These are phyloP conservation scores for Kodamaea alishanica DNA, from an alignment of 1,139 yeast species.

Conservation along the genomic window DNA sequence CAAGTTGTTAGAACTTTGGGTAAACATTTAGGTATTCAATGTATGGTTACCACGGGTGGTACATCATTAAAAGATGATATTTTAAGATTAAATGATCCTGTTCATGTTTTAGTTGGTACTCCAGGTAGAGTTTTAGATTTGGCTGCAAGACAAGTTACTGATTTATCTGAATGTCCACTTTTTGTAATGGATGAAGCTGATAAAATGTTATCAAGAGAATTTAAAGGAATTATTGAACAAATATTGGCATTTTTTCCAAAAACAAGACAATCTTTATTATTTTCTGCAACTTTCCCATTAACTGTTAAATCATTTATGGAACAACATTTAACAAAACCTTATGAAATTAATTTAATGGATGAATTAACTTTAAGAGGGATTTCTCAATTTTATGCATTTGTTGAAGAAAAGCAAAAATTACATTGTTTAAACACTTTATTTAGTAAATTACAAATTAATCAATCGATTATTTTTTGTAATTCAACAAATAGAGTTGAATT, in stretches of 20 bases:
- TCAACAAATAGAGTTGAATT: slow-evolving; percentile 95
- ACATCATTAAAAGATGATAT: slow-evolving; percentile 93
- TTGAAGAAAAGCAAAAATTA: slow-evolving; percentile 91
- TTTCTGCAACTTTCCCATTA: slow-evolving; percentile 94
- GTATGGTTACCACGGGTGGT: slow-evolving; percentile 99
- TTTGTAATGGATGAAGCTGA: slow-evolving; percentile 99
- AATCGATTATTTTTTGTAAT: slow-evolving; percentile 93
- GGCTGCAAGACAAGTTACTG: slow-evolving; percentile 84
- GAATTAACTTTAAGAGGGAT: slow-evolving; percentile 94
- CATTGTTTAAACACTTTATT: slow-evolving; percentile 94
- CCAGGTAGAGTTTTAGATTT: slow-evolving; percentile 96
- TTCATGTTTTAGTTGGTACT: slow-evolving; percentile 87
- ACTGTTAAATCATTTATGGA: slow-evolving; percentile 93
- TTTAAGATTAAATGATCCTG: slow-evolving; percentile 86
- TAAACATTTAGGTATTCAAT: slow-evolving; percentile 85
- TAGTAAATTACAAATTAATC: slow-evolving; percentile 91
- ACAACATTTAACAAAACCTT: slow-evolving; percentile 83
- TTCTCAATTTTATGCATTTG: slow-evolving; percentile 95
- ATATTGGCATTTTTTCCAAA: slow-evolving; percentile 78
- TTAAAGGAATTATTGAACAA: slow-evolving; percentile 83
- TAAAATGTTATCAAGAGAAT: slow-evolving; percentile 90
- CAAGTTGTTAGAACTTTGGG: slow-evolving; percentile 98
- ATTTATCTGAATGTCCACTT: slow-evolving; percentile 80
- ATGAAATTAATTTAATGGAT: slow-evolving; percentile 96
- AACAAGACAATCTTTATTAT: slow-evolving; percentile 79